Percentiles rank a stretch among this genome's conserved stretches.
These are phyloP conservation scores for Mycena rosella DNA, from an alignment of 768 basidiomycete species.

Conservation along the genomic window DNA sequence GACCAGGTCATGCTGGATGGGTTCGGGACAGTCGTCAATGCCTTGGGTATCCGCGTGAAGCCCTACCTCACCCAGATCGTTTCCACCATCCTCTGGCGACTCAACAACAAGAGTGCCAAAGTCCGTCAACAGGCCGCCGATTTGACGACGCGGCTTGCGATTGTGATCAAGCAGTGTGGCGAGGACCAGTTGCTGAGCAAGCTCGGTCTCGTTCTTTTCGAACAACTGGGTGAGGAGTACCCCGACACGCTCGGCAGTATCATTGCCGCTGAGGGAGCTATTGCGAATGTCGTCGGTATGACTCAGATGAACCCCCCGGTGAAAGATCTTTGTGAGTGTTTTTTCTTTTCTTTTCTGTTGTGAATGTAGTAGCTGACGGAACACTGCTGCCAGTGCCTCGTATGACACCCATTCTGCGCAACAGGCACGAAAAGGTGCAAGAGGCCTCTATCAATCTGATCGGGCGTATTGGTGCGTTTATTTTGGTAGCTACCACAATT, in stretches of 20 bases:
- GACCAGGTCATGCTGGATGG: conserved; percentile 99
- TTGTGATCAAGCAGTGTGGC: conserved; percentile 99
- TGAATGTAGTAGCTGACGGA: conserved; percentile 13
- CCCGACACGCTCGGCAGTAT: conserved; percentile 99
- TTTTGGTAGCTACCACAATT: conserved; percentile 31
- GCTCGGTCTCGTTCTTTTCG: conserved; percentile 95
- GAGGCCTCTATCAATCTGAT: conserved; percentile 99
- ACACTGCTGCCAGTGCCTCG: conserved; percentile 86
- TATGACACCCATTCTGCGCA: conserved; percentile 99
- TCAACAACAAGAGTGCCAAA: conserved; percentile 99
- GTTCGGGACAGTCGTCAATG: conserved; percentile 97
- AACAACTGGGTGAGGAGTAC: conserved; percentile 99
- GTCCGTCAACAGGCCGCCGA: conserved; percentile 99
- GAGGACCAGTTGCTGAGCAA: conserved; percentile 97
- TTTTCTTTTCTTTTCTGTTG: conserved; percentile 1
- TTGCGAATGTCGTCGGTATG: conserved; percentile 99
- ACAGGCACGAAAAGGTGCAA: conserved; percentile 99
- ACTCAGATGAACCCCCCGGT: conserved; percentile 99
- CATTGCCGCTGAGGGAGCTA: conserved; percentile 98
- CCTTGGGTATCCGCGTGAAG: conserved; percentile 96
- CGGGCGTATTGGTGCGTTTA: conserved; percentile 84
- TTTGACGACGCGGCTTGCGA: conserved; percentile 92
- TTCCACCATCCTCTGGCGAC: conserved; percentile 97
- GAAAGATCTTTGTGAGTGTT: conserved; percentile 92
- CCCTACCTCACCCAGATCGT: conserved; percentile 99